These are phyloP conservation scores for Dichomitus squalens DNA, from an alignment of 1,284 basidiomycete species.

Conservation along the genomic window DNA sequence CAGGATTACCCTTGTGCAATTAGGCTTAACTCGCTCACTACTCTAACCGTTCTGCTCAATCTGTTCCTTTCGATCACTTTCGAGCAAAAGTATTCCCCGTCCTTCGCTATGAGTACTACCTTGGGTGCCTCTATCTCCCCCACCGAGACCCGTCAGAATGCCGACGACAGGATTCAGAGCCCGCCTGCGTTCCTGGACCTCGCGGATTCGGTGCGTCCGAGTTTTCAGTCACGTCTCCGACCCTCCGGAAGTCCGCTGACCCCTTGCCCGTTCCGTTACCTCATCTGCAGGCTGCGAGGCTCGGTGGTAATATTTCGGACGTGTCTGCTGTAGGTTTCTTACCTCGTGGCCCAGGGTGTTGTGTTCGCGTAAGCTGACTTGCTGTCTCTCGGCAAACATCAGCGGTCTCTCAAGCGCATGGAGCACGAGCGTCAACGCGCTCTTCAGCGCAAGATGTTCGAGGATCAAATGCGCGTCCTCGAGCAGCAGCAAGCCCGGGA, in stretches of 20 bases:
- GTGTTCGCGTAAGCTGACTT: conserved; percentile 15
- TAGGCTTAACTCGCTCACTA: conserved; percentile 55
- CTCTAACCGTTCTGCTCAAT: conserved; percentile 53
- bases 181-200: conserved; percentile 89
- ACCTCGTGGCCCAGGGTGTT: conserved; percentile 1
- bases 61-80: conserved; percentile 56
- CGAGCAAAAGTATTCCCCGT: conserved; percentile 53
- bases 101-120: conserved; percentile 66
- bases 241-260: conserved; percentile 13
- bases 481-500: conserved; percentile 91
- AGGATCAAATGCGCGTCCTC: conserved; percentile 90
- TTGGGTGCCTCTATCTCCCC: conserved; percentile 69
- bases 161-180: conserved; percentile 77
- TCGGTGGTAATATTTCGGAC: conserved; percentile 82
- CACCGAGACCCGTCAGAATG: conserved; percentile 66
- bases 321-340: conserved; percentile 68
- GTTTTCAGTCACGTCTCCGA: conserved; percentile 3
- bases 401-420: conserved; percentile 88
- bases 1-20: conserved; percentile 70
- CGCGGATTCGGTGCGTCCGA: conserved; percentile 77
- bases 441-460: conserved; percentile 86
- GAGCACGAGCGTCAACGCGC: conserved; percentile 88
- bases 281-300: conserved; percentile 65
- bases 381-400: conserved; percentile 19
- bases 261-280: conserved; percentile 16